Conservation (phyloP, 148 eudicot species). For the Tetragonia tetragonoides region DNA sequence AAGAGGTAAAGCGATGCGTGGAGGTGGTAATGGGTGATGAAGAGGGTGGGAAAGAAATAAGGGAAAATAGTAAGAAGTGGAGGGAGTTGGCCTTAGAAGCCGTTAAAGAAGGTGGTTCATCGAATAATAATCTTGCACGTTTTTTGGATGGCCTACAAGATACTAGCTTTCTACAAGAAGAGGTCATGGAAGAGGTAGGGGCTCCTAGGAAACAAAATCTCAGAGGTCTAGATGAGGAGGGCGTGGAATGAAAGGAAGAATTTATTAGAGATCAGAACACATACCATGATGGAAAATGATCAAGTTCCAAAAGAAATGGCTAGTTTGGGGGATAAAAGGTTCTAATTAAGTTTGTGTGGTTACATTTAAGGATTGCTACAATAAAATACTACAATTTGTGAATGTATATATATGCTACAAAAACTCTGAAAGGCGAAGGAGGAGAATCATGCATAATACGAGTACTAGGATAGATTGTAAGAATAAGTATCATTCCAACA, state of each 20-base stretch:
- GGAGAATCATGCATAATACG: no score
- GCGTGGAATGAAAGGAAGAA: neutral
- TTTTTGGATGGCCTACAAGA: constrained; percentile 1
- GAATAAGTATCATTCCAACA: no score
- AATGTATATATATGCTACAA: no score
- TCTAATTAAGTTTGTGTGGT: no score
- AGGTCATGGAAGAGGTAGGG: neutral
- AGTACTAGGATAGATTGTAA: no score
- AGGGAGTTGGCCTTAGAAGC: constrained; percentile 25
- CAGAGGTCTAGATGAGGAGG: neutral
- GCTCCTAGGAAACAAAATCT: neutral
- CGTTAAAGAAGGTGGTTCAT: constrained; percentile 27
- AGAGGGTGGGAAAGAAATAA: constrained; percentile 26
- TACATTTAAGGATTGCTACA: no score
- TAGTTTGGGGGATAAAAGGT: no score
- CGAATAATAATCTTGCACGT: constrained; percentile 18
- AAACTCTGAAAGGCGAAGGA: no score
- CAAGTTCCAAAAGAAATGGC: no score
- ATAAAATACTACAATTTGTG: no score
- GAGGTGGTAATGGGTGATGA: constrained; percentile 28
- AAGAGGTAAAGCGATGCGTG: constrained; percentile 26
- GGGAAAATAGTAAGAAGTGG: constrained; percentile 30
- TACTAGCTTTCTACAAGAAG: neutral
- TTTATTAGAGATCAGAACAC: no score
- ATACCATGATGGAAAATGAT: neutral